Evolutionary conservation across 345 rosid genomes (phyloP), one percentile per base, ranked within the genome.

Genomic region (Arabidopsis thaliana): DNA sequence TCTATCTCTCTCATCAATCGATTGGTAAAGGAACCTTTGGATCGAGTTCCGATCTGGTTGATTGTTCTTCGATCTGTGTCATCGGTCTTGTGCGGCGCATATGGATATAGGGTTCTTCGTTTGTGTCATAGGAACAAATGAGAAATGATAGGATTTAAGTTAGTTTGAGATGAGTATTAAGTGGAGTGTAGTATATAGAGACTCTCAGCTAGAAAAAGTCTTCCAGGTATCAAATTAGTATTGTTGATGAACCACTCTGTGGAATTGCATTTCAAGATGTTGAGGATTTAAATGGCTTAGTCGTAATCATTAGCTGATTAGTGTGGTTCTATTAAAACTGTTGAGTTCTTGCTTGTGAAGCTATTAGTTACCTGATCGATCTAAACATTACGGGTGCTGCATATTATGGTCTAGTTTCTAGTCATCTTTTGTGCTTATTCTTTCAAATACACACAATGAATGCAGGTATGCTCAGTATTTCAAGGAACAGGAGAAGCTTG

Each of bases 401-500:
- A 10, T 69, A 25, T n/a, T 69, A 8, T 44, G 12, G 74, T 32
- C 58, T 32, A 25, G 34, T 20, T 53, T 67, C 36, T 73, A 36
- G 5, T 67, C 7, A 44, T 37, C 55, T 20, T 46, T 41, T 25
- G 3, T 32, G 11, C 38, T 28, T 14, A 58, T 23, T 57, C 23
- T 32, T 69, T 30, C 14, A 22, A 22, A 4, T 41, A 36, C 23
- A 24, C 12, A 23, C 20, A 80, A 45, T 78, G 78, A 79, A 16
- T 80, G 78, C 82, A 87, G 91, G 80, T 87, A 85, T 73, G 91
- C 79, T 65, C 85, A 84, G 74, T 28, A 78, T 16, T 85, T 49
- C 80, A 46, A 81, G 81, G 89, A 85, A 74, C 80, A 87, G 63
- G 89, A 87, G 87, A 87, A 87, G 77, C 44, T 85, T 67, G 83